Percentiles rank a stretch among this genome's conserved stretches.
Evolutionary conservation across 2,329 filamentous ascomycete species (phyloP).

Genomic region (Paecilomyces dactylethromorphus): DNA sequence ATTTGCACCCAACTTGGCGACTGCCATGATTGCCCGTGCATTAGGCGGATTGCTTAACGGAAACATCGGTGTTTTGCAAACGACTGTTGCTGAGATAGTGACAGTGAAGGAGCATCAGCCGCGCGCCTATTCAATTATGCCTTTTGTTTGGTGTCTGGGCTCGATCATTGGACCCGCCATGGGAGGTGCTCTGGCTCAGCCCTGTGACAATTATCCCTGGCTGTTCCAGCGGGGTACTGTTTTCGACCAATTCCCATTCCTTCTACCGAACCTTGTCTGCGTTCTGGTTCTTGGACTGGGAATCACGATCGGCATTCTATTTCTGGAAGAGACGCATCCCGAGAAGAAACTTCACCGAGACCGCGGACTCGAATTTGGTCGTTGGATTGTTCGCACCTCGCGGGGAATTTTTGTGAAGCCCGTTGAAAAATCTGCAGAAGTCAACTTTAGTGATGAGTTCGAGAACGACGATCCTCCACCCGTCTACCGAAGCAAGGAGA

Average conservation of each 20-base stretch:
- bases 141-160: constrained; percentile 95
- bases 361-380: constrained; percentile 67
- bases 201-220: constrained; percentile 72
- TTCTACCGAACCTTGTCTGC: constrained; percentile 88
- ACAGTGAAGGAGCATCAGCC: constrained; percentile 91
- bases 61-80: constrained; percentile 92
- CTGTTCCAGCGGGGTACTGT: constrained; percentile 67
- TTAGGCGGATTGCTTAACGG: constrained; percentile 89
- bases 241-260: constrained; percentile 81
- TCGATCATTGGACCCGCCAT: constrained; percentile 90
- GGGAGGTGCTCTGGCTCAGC: constrained; percentile 81
- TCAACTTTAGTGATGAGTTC: constrained; percentile 43
- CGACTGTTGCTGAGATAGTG: constrained; percentile 88
- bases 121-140: constrained; percentile 94
- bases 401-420: constrained; percentile 21
- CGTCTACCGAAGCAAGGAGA: constrained; percentile 57
- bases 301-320: constrained; percentile 71
- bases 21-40: constrained; percentile 80
- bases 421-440: constrained; percentile 9
- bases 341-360: constrained; percentile 73
- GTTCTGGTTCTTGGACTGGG: constrained; percentile 69
- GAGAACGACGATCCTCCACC: constrained; percentile 56
- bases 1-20: constrained; percentile 73
- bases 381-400: constrained; percentile 52
- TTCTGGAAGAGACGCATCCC: constrained; percentile 89